Evolutionary conservation across 305 asterid genomes (phyloP).

Genomic region (Andrographis paniculata): DNA sequence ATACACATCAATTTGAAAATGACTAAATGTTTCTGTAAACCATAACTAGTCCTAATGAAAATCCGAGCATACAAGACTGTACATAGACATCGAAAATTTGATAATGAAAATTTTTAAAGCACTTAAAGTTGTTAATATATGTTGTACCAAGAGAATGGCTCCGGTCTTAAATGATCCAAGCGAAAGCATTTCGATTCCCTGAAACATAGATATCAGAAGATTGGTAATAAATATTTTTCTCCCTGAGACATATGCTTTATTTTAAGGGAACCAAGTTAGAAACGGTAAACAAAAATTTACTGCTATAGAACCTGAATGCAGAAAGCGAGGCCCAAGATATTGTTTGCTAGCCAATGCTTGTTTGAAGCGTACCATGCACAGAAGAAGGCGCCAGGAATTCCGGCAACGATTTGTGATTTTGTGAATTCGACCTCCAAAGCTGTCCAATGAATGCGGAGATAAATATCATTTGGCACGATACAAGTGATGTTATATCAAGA

Average conservation of each 20-base stretch:
- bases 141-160: constrained; percentile 81
- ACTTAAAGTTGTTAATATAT: too few species aligned
- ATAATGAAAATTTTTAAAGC: too few species aligned
- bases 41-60: too few species aligned
- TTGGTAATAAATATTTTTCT: not conserved
- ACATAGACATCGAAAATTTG: too few species aligned
- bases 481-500: constrained; percentile 18
- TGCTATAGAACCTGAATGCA: constrained; percentile 63
- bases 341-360: constrained; percentile 98
- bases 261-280: not conserved
- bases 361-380: constrained; percentile 88
- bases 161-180: constrained; percentile 99
- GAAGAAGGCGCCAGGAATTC: constrained; percentile 84
- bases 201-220: constrained; percentile 11
- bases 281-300: too few species aligned
- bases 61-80: too few species aligned
- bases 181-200: constrained; percentile 99
- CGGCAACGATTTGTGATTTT: constrained; percentile 73
- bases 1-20: constrained; percentile 3
- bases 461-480: constrained; percentile 22
- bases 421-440: constrained; percentile 91
- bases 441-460: constrained; percentile 33
- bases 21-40: too few species aligned
- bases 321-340: constrained; percentile 85
- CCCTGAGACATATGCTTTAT: not conserved